Evolutionary conservation across 768 basidiomycete genomes (phyloP).

Genomic region (Strobilomyces confusus): DNA sequence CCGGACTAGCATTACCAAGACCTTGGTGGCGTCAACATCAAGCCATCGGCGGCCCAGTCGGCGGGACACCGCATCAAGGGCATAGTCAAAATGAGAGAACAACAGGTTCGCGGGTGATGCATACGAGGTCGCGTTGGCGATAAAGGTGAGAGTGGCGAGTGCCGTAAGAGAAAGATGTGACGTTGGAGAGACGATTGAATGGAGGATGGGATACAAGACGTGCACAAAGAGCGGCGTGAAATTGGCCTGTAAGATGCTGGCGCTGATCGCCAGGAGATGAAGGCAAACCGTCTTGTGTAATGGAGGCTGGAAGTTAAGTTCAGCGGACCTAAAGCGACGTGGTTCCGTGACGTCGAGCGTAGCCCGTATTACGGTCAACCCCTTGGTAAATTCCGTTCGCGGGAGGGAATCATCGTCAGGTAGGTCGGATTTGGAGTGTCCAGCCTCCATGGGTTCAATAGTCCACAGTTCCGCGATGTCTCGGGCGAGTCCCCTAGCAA

Average conservation of each 20-base stretch:
- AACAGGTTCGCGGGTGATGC: conserved; percentile 88
- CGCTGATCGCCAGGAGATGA: conserved; percentile 66
- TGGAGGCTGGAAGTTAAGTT: conserved; percentile 44
- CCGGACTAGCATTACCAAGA: conserved; percentile 79
- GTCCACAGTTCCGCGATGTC: conserved; percentile 74
- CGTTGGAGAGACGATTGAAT: conserved; percentile 72
- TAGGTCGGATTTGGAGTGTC: conserved; percentile 15
- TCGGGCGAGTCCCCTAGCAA: conserved; percentile 58
- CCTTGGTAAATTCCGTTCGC: conserved; percentile 60
- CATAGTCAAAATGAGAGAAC: conserved; percentile 94
- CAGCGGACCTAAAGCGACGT: conserved; percentile 23
- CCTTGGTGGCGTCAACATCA: conserved; percentile 85
- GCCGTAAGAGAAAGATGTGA: conserved; percentile 73
- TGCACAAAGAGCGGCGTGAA: conserved; percentile 75
- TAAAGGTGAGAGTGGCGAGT: conserved; percentile 62
- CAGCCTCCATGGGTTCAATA: conserved; percentile 31
- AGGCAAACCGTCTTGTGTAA: conserved; percentile 71
- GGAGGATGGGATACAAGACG: conserved; percentile 80
- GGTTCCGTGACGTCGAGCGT: conserved; percentile 47
- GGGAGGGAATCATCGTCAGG: conserved; percentile 35
- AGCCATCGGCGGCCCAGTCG: conserved; percentile 77
- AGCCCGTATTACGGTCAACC: conserved; percentile 59
- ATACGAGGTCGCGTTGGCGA: conserved; percentile 75
- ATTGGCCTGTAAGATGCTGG: conserved; percentile 67
- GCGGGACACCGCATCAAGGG: conserved; percentile 85